Evolutionary conservation across 108 stramenopile species (phyloP), one percentile per base, ranked within the genome.

Genomic region (Poteriospumella lacustris): DNA sequence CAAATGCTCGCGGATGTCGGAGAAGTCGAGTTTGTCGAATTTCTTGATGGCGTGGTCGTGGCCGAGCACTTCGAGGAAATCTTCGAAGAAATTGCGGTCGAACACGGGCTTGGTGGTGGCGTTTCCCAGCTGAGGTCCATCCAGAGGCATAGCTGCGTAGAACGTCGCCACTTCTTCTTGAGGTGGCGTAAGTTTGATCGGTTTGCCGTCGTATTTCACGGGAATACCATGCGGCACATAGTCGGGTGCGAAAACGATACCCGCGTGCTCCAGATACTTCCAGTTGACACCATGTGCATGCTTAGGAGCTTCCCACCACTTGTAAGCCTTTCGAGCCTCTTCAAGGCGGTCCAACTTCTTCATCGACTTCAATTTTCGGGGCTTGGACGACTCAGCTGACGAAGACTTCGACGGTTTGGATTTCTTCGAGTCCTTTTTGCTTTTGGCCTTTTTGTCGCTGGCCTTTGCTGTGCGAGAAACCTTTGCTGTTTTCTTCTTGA

Each of bases 101-200:
- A 97, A 99, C 9, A 95, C 95, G 47, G 87, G 87, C 26, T 89
- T 91, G 12, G 94, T 94, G 59, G 92, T 95, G 59, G 91, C 85
- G 77, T 94, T 92, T 34, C 78, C 39, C 76, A 84, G 58, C 76
- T 84, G 83, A 28, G 82, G 82, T 5, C 83, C 83, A 59, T 84
- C 83, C 9, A 80, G 59, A 31, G 75, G 47, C 92, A 94, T 93
- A 52, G 92, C 91, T 0, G 99, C 99, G 84, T 92, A 96, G 80
- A 97, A 96, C 0, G 95, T 98, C 38, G 96, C 97, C 9, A 95
- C 89, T 87, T 99, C 99, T 80, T 99, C 99, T 81, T 97, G 91
- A 28, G 79, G 52, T 0, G 94, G 87, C 9, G 91, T 91, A 68
- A 99, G 89, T 42, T 92, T 85, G 0, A 99, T 85, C 1, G 85